Base-by-base conservation (phyloP, 768 basidiomycete species). In the Pleurotus citrinopileatus region DNA sequence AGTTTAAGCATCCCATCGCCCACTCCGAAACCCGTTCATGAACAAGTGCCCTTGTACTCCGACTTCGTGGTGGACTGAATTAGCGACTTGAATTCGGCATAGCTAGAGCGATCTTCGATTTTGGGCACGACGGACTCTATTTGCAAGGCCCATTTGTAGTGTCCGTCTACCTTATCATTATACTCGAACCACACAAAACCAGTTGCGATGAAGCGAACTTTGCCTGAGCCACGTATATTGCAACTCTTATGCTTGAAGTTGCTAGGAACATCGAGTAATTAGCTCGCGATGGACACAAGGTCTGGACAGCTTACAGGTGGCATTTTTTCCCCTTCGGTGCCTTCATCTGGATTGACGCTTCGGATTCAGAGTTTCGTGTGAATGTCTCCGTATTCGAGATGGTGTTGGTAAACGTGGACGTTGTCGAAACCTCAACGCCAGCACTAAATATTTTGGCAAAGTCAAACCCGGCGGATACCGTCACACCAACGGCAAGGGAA, bases 171-270 rank as follows among this genome's bases (percentile, higher is more conserved):
- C 25, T 34, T 28, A 38, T 34, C 22, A 20, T 56, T 20, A 19
- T 56, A 56, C 15, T 56, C 40, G 19, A 56, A 56, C 55, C 55
- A 56, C 5, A 56, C 55, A 50, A 50, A 56, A 20, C 55, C 55
- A 9, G 40, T 56, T 10, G 26, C 55, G 17, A 52, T 27, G 40
- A 51, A 52, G 27, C 40, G 55, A 40, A 56, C 32, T 15, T 56
- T 45, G n/a, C 55, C 55, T 3, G n/a, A 44, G 7, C 47, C 55
- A 6, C 27, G 38, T 4, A 52, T 45, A 13, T 32, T 56, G 42
- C 55, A 56, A 15, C 15, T 44, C 25, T 56, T 29, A 2, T 37
- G 36, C 29, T 42, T 54, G 43, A 54, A 54, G 29, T 54, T 15
- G 10, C 20, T 22, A 25, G 1, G 6, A 26, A 10, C 27, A 19